Percentiles rank a stretch among this genome's conserved stretches.
Evolutionary conservation across 345 rosid species (phyloP).

Genomic region (Odontarrhena argentea): DNA sequence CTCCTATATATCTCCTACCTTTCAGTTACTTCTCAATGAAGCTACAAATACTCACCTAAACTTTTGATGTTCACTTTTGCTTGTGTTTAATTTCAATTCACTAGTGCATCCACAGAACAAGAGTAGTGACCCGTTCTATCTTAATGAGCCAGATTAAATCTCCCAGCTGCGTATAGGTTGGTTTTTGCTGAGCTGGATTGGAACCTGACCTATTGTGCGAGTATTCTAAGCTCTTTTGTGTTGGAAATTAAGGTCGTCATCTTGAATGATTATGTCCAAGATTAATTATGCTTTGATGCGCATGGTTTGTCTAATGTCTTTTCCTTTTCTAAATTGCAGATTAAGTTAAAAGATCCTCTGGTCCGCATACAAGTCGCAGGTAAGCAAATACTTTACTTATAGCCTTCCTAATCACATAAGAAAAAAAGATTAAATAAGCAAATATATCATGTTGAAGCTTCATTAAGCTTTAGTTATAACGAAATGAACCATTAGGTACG

Average conservation of each 20-base stretch:
- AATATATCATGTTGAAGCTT: conserved; percentile 26
- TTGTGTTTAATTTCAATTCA: conserved; percentile 13
- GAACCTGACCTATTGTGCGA: neutral
- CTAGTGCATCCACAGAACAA: conserved; percentile 25
- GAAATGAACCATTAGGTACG: conserved; percentile 21
- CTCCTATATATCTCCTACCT: conserved; percentile 33
- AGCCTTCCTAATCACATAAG: conserved; percentile 30
- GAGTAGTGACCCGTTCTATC: conserved; percentile 10
- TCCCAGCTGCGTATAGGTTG: neutral
- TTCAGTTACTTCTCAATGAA: conserved; percentile 27
- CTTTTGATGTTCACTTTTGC: conserved; percentile 36
- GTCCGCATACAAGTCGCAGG: conserved; percentile 37
- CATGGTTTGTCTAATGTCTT: conserved; percentile 26
- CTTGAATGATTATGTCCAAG: conserved; percentile 29
- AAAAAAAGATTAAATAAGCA: conserved; percentile 2
- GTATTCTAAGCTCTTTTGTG: conserved; percentile 11
- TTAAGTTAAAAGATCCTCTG: conserved; percentile 34
- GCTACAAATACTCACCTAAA: conserved; percentile 38
- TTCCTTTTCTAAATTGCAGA: conserved; percentile 29
- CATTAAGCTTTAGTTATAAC: conserved; percentile 17
- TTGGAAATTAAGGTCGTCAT: conserved; percentile 9
- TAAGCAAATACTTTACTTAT: conserved; percentile 39
- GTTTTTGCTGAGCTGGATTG: neutral
- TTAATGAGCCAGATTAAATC: conserved; percentile 2
- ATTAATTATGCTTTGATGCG: conserved; percentile 26